These are phyloP conservation scores for Cladosporium sp. DNA, from an alignment of 2,329 filamentous ascomycete species.

Conservation along the genomic window DNA sequence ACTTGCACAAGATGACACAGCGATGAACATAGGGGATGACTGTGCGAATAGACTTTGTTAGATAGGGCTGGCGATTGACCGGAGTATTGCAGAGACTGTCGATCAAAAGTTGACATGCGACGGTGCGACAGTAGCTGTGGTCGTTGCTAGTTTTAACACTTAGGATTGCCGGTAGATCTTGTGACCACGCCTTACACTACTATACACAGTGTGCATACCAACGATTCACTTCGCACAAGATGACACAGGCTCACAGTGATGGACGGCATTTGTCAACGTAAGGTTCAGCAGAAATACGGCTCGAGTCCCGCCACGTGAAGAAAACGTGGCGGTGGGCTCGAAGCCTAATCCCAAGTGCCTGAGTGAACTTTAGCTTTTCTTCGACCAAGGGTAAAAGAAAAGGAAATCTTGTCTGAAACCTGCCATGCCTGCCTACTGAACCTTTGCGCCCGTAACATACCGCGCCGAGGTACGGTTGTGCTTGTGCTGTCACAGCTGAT, in stretches of 20 bases:
- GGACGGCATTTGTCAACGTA: not conserved
- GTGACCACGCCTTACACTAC: not conserved
- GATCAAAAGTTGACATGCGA: no score
- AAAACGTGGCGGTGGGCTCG: not conserved
- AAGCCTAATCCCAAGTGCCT: not conserved
- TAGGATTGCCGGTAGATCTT: not conserved
- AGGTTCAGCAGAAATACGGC: not conserved
- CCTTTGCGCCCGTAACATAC: not conserved
- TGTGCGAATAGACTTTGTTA: no score
- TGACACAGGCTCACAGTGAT: no score
- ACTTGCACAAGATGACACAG: no score
- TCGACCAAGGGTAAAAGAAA: not conserved
- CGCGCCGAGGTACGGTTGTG: not conserved
- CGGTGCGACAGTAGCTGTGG: no score
- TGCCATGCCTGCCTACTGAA: not conserved
- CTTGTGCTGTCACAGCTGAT: not conserved
- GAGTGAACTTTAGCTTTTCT: not conserved
- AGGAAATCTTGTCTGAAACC: no score
- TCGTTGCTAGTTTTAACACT: no score
- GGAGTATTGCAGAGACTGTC: no score
- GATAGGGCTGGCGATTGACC: no score
- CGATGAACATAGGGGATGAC: no score
- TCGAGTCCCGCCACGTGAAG: not conserved
- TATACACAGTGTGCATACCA: no score
- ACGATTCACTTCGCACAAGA: no score